Conservation (phyloP, 1,139 yeast species). For the Arxiozyma heterogenica region DNA sequence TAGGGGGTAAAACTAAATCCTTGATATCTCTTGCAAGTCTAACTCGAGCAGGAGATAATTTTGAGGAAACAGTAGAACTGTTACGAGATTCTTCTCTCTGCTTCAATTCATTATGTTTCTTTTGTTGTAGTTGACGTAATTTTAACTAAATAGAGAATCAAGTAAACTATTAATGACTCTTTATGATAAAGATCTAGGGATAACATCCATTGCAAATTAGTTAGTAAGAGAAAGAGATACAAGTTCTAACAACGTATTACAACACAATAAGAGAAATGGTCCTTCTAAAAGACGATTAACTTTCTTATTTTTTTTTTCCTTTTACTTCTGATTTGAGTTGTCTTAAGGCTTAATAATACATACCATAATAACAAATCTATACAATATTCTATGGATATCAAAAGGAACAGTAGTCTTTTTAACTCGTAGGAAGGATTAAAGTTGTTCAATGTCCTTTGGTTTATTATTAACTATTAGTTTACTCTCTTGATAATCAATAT, state of each 20-base stretch:
- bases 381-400: no score
- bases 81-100: slow-evolving; percentile 9
- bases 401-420: neutral
- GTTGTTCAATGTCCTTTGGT: neutral
- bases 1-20: slow-evolving; percentile 59
- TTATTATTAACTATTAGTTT: neutral
- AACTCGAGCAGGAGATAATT: slow-evolving; percentile 43
- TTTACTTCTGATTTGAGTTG: slow-evolving; percentile 7
- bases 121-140: slow-evolving; percentile 51
- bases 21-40: slow-evolving; percentile 48
- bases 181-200: neutral
- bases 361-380: neutral
- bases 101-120: slow-evolving; percentile 38
- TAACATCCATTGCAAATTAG: neutral
- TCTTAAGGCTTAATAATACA: neutral
- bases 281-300: neutral
- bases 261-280: neutral
- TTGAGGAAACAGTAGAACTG: slow-evolving; percentile 7
- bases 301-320: no score
- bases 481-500: neutral
- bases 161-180: neutral
- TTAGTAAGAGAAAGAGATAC: neutral
- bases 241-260: neutral
- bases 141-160: slow-evolving; percentile 33
- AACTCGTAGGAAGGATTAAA: no score